phyloP scores from a whole-genome alignment of 2,329 filamentous ascomycete genomes.

The Monosporascus sp. region DNA sequence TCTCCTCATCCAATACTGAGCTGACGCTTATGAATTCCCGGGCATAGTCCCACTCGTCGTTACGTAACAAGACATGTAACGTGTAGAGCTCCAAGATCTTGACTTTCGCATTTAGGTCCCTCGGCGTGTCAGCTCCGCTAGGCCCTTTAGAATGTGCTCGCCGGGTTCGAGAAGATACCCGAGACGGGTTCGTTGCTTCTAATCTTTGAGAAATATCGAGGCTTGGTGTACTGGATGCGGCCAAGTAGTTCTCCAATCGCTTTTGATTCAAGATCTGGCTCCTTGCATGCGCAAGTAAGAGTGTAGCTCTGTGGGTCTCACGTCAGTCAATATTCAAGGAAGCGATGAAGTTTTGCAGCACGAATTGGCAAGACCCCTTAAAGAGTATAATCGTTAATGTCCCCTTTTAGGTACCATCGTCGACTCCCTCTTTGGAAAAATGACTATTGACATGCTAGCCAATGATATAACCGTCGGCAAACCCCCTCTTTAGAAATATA shows the following conservation, averaged over 20 bases:
- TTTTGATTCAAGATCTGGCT: slow-evolving; percentile 81
- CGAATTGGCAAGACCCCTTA: too few species aligned
- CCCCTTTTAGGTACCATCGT: too few species aligned
- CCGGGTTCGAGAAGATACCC: slow-evolving; percentile 17
- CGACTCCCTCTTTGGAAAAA: too few species aligned
- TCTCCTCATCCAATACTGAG: slow-evolving; percentile 85
- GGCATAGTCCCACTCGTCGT: slow-evolving; percentile 94
- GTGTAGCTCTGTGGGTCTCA: slow-evolving; percentile 63
- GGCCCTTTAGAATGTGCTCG: slow-evolving; percentile 41
- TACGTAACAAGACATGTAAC: slow-evolving; percentile 86
- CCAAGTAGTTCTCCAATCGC: slow-evolving; percentile 82
- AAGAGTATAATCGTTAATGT: too few species aligned
- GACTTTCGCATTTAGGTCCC: slow-evolving; percentile 76
- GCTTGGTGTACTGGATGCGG: slow-evolving; percentile 66
- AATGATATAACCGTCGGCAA: too few species aligned
- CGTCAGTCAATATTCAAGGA: slow-evolving; percentile 2
- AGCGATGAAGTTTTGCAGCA: background rate
- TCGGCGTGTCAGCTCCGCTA: slow-evolving; percentile 73
- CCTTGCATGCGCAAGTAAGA: slow-evolving; percentile 84
- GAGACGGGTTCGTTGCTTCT: slow-evolving; percentile 35
- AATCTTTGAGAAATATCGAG: slow-evolving; percentile 67
- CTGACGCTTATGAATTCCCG: slow-evolving; percentile 83
- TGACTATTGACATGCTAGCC: too few species aligned
- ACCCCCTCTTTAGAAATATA: too few species aligned
- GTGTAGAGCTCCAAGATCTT: slow-evolving; percentile 95